phyloP scores from a whole-genome alignment of 202 grass and related monocot genomes.

The Schoenoplectus tabernaemontani region DNA sequence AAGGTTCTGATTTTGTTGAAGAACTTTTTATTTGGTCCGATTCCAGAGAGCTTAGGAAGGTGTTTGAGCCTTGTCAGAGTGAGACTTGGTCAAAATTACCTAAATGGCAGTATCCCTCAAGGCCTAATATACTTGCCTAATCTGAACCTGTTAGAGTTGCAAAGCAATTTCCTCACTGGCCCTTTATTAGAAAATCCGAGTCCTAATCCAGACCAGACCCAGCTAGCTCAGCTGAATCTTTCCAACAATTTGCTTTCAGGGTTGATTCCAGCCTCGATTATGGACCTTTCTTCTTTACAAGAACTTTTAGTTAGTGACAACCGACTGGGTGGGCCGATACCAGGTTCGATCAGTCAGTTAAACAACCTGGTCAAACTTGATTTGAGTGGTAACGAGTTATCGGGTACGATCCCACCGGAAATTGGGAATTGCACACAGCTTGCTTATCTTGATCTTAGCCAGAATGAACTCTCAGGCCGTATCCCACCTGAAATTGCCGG shows the following conservation, averaged over 20 bases:
- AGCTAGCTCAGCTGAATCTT: conserved; percentile 75
- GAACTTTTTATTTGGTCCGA: conserved; percentile 76
- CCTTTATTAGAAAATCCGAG: conserved; percentile 34
- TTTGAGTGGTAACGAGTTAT: conserved; percentile 45
- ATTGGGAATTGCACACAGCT: conserved; percentile 43
- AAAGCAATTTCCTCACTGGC: conserved; percentile 82
- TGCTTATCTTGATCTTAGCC: conserved; percentile 82
- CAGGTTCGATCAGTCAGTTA: conserved; percentile 35
- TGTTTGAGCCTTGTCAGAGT: conserved; percentile 63
- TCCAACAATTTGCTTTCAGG: conserved; percentile 77
- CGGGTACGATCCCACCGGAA: conserved; percentile 35
- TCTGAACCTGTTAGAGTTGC: conserved; percentile 79
- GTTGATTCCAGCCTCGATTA: conserved; percentile 36
- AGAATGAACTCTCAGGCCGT: conserved; percentile 45
- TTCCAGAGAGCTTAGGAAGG: conserved; percentile 47
- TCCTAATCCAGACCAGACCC: not conserved
- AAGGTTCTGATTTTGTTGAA: conserved; percentile 69
- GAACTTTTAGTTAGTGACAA: conserved; percentile 54
- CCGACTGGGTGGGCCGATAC: conserved; percentile 40
- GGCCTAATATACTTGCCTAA: conserved; percentile 72
- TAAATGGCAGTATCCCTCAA: conserved; percentile 75
- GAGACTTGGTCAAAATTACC: conserved; percentile 83
- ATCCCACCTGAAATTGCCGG: conserved; percentile 43
- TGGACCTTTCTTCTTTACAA: conserved; percentile 47
- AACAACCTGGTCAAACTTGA: conserved; percentile 63